Base-by-base conservation (phyloP, 805 yeast genomes). In the Candida krabiensis region DNA sequence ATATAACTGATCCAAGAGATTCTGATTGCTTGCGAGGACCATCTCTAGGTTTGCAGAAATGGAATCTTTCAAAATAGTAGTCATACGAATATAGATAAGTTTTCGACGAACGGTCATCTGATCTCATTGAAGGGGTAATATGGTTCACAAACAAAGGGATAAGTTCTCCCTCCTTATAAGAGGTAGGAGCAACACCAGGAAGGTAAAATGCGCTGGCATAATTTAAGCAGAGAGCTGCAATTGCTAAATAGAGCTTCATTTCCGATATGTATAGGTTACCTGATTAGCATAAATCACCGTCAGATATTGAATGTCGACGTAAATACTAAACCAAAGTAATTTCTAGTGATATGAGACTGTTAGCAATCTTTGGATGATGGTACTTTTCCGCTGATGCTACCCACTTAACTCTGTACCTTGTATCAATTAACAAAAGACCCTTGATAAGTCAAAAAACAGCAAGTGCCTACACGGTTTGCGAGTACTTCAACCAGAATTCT, bases 111-210 rank as follows among this genome's bases (percentile, higher is more conserved):
- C 67, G 55, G 32, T 67, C 63, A 19, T 67, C 67, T 37, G 64
- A 64, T 23, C 60, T 55, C 46, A 75, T 67, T 4, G 88, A 77
- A 12, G 97, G 96, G 0, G 96, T 87, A 52, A 93, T 77, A 55
- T 89, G 95, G 59, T 93, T 93, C 22, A 93, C 99, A 34, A 84
- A 67, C 38, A 93, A 67, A 12, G 91, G 87, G 34, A 93, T 80
- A 3, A 56, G 50, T 37, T 90, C 95, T 35, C 82, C 88, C 43
- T 76, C 71, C 31, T 73, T 69, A 58, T 91, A 93, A 35, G 91
- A 83, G 1, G 95, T 86, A 14, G 99, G 98, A 0, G 98, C 96
- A 17, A 89, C 93, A 7, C 98, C 98, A 0, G 98, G 98, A 39
- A 93, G 70, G 58, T 93, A 91, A 65, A 93, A 91, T 2, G 83